These are phyloP conservation scores for Aciculoconidium aculeatum DNA, from an alignment of 805 yeast genomes.

Conservation along the genomic window DNA sequence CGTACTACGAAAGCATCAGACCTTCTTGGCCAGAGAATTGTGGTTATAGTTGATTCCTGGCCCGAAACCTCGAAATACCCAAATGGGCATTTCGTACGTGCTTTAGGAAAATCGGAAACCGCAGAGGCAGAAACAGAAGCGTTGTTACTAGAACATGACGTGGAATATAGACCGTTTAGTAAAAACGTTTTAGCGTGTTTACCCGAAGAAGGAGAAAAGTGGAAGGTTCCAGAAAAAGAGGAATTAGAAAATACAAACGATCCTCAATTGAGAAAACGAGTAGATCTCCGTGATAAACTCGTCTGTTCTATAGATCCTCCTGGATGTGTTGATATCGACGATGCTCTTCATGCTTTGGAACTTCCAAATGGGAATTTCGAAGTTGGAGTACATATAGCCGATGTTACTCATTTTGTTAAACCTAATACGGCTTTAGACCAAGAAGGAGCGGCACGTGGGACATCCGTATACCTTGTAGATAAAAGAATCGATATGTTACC, in stretches of 20 bases:
- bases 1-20: constrained; percentile 82
- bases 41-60: constrained; percentile 92
- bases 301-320: constrained; percentile 98
- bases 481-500: constrained; percentile 99
- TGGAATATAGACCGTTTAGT: constrained; percentile 93
- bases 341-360: constrained; percentile 83
- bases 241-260: constrained; percentile 47
- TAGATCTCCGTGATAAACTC: constrained; percentile 80
- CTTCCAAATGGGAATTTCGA: constrained; percentile 93
- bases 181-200: constrained; percentile 87
- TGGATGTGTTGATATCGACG: constrained; percentile 96
- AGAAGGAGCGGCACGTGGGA: constrained; percentile 96
- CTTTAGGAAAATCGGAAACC: constrained; percentile 84
- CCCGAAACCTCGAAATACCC: constrained; percentile 78
- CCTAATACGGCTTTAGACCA: constrained; percentile 87
- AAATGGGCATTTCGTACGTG: constrained; percentile 89
- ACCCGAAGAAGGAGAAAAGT: constrained; percentile 88
- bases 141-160: constrained; percentile 86
- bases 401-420: constrained; percentile 94
- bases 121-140: constrained; percentile 97
- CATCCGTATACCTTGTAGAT: constrained; percentile 94
- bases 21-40: constrained; percentile 82
- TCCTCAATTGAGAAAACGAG: constrained; percentile 55
- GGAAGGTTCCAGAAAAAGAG: constrained; percentile 89
- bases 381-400: constrained; percentile 99